Percentiles rank a stretch among this genome's conserved stretches.
These are phyloP conservation scores for Chaetomiaceae sp. DNA, from an alignment of 2,329 filamentous ascomycete genomes.

Conservation along the genomic window DNA sequence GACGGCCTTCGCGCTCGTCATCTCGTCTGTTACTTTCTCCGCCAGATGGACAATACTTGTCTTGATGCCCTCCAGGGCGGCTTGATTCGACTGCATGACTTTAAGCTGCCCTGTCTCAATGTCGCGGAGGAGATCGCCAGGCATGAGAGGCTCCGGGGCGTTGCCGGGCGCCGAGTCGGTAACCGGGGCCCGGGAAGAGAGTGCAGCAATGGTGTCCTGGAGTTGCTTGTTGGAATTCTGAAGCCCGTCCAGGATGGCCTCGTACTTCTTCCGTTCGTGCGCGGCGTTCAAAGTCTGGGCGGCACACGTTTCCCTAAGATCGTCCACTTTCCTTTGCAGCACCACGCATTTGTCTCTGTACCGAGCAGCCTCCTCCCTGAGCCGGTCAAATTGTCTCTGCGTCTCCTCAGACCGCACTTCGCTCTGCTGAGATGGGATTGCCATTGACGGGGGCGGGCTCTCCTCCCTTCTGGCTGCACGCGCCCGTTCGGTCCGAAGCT, in stretches of 20 bases:
- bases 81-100: not conserved
- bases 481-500: not conserved
- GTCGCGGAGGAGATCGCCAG: not conserved
- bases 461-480: not conserved
- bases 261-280: not conserved
- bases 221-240: not conserved
- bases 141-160: not conserved
- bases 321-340: not conserved
- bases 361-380: not conserved
- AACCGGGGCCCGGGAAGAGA: no score
- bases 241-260: not conserved
- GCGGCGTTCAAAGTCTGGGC: not conserved
- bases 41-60: not conserved
- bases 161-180: not conserved
- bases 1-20: not conserved
- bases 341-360: not conserved
- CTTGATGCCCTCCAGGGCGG: not conserved
- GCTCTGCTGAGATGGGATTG: not conserved
- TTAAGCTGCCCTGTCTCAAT: not conserved
- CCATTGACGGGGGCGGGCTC: not conserved
- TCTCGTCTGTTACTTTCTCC: not conserved
- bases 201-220: no score
- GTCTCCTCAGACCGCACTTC: not conserved
- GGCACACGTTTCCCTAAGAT: slow-evolving; percentile 1
- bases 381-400: not conserved